Evolutionary conservation across 2,329 filamentous ascomycete species (phyloP), one percentile per base, ranked within the genome.

Genomic region (Fusarium sambucinum): DNA sequence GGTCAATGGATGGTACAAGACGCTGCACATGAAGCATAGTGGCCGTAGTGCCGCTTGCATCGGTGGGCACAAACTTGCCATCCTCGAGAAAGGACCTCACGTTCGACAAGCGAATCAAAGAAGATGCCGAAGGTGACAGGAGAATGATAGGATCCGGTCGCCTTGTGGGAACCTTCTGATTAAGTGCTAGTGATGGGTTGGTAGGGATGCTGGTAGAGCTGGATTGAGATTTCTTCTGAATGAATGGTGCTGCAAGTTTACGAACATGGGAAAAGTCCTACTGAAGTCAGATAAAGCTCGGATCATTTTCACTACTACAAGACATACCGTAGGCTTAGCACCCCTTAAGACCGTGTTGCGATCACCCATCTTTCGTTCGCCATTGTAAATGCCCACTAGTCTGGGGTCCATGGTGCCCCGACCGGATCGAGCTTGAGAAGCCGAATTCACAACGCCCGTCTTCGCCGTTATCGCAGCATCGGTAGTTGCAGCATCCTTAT

Each of bases 221-320:
- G 12, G 84, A 76, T 67, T 81, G 75, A 30, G 84, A 78, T 76
- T 89, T 88, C 77, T 86, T 85, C 54, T 85, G 87, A 74, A 96
- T 90, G 81, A 97, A 95, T 16, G 89, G 84, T 51, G 89, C 86
- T 35, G 94, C 93, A 69, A 92, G 87, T 82, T 97, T 97, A 74
- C 94, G 92, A 68, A 97, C 91, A 74, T 94, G 90, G 17, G 94
- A 95, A 80, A 98, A 98, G 81, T 99, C 96, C 93, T 97, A 41
- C 10, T 5, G 13, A 23, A 27, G 56, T 74, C 38, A 73, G 66
- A 33, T 21, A 13, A 19, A 27, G n/a, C 19, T 52, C 19, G 7
- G 3, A 12, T 6, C 11, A 5, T 38, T 32, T 12, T 6, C 5
- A 17, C 14, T n/a, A n/a, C n/a, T 16, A 33, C 21, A 47, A 40